Evolutionary conservation across 345 rosid genomes (phyloP), one percentile per base, ranked within the genome.

Genomic region (Firmiana major): DNA sequence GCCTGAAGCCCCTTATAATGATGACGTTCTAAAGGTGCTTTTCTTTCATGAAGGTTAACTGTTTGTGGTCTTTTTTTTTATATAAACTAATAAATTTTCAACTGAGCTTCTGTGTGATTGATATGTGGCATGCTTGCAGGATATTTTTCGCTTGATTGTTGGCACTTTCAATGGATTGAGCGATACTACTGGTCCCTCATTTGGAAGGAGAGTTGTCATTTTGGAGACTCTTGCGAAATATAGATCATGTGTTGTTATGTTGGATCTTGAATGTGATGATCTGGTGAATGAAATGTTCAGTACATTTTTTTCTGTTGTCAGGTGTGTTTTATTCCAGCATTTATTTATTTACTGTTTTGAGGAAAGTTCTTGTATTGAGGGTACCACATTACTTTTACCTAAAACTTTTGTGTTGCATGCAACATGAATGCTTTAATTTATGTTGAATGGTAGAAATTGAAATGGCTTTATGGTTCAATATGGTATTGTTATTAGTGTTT

Each of bases 241-340:
- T 85, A 89, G 97, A 90, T 96, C 98, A 63, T 96, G 98, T 80
- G 91, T 93, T 75, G 97, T 93, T 81, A 93, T 96, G 97, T 80
- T 96, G 91, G 99, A 93, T 89, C 97, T 96, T 74, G 99, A 92
- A 89, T 93, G 98, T 77, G 91, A 93, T 78, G 93, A 93, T 86
- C 87, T 93, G 74, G 92, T 96, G 82, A 88, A 91, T 81, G 86
- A 92, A 86, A 93, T 96, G 92, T 96, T 89, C 92, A 87, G 85
- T 73, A 93, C 97, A 69, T 93, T 93, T 82, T 90, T 96, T 68
- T 59, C 90, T 80, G 95, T 96, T 82, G 93, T 93, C 81, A 92
- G 99, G 99, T 96, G 64, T 75, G 93, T 83, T 89, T 73, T 73
- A 22, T 76, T 73, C 13, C 57, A 45, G 48, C 13, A 24, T 53